These are phyloP conservation scores for Phylloporus arenicola DNA, from an alignment of 768 basidiomycete genomes.

Conservation along the genomic window DNA sequence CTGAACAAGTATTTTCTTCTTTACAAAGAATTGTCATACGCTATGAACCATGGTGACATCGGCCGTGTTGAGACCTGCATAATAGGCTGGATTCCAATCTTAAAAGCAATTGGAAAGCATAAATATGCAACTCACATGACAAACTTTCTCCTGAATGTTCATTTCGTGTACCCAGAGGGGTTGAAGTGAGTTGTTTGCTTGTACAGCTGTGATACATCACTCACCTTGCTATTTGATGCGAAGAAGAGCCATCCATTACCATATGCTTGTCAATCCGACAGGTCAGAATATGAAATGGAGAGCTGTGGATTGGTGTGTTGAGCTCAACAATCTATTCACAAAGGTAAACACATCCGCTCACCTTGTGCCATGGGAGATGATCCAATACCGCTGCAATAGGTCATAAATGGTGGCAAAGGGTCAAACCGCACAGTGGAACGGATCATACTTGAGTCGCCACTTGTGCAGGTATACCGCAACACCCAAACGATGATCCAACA, in stretches of 20 bases:
- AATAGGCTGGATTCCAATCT: constrained; percentile 23
- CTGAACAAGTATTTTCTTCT: constrained; percentile 33
- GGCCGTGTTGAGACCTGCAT: constrained; percentile 25
- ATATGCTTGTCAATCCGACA: constrained; percentile 32
- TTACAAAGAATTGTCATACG: constrained; percentile 36
- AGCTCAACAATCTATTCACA: constrained; percentile 40
- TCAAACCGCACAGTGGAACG: background rate
- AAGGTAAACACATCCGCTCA: constrained; percentile 18
- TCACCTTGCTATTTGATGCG: background rate
- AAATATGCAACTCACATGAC: no score
- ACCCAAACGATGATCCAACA: background rate
- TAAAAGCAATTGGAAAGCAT: no score
- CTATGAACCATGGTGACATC: constrained; percentile 33
- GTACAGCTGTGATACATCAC: background rate
- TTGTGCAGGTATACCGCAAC: no score
- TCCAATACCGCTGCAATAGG: constrained; percentile 3
- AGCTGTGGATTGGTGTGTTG: constrained; percentile 37
- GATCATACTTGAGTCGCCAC: no score
- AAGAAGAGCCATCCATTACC: background rate
- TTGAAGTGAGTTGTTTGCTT: background rate
- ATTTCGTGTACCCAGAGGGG: background rate
- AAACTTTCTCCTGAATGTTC: constrained; percentile 11
- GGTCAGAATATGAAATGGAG: constrained; percentile 30
- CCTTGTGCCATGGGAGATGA: no score
- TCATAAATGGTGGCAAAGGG: constrained; percentile 9